Base-by-base conservation (phyloP, 768 basidiomycete genomes). In the Phaeolepiota aurea region DNA sequence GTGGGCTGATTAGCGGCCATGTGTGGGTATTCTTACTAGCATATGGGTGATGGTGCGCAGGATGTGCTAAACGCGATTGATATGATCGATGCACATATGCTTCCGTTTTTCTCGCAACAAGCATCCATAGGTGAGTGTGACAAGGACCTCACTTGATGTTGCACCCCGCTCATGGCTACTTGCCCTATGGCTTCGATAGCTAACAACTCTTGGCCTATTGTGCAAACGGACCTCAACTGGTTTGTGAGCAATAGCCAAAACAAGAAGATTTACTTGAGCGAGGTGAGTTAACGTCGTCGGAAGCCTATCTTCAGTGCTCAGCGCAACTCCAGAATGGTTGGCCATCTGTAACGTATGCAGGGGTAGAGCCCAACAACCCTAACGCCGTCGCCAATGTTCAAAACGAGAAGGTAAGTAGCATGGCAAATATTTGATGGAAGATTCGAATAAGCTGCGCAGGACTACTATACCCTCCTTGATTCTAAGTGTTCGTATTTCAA, bases 181-280 rank as follows among this genome's bases (percentile, higher is more conserved):
- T n/a, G n/a, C n/a, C n/a, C n/a, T 16, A 15, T 11, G 12, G 14
- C 28, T 34, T 20, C 9, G n/a, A 47, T 48, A 74, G 84, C 76
- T 3, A 68, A 66, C 32, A 53, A 66, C 14, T 71, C 82, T 1
- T 85, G 83, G 82, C 74, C 80, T 1, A 60, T 79, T 20, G 75
- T 86, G 0, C 37, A 63, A 43, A 54, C 49, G 1, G 82, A 87
- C 52, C 53, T 84, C 41, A 55, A 82, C 44, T 87, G 77, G 75
- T 87, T 87, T 51, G 66, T 79, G 28, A 52, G 64, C n/a, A 68
- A 79, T 40, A 77, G 74, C 3, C 52, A 71, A 20, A 76, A 74
- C 9, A 86, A 86, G 66, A 87, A 87, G 59, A 82, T 86, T 54
- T 82, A 82, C 50, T 64, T 85, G 25, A 78, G 74, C 48, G 72